Conservation (phyloP, 164 flowering plant genomes). For the Berberis thunbergii region DNA sequence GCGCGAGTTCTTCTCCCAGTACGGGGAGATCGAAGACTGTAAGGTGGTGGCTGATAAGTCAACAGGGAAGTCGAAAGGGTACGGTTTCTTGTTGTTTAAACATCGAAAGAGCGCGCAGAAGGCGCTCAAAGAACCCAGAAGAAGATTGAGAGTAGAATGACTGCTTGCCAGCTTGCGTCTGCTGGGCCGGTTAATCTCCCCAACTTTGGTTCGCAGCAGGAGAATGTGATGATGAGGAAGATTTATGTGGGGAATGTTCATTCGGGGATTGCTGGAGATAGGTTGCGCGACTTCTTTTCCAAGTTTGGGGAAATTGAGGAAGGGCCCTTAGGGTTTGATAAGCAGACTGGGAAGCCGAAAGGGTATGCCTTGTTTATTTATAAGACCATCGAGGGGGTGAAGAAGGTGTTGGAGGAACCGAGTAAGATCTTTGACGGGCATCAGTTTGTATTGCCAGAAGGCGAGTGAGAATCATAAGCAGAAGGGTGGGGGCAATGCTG, state of each 20-base stretch:
- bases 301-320: slow-evolving; percentile 35
- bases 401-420: slow-evolving; percentile 29
- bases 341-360: slow-evolving; percentile 27
- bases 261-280: slow-evolving; percentile 17
- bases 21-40: slow-evolving; percentile 36
- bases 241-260: slow-evolving; percentile 30
- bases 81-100: slow-evolving; percentile 36
- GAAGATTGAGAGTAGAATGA: slow-evolving; percentile 36
- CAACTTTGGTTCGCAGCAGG: background rate
- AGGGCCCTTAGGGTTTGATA: slow-evolving; percentile 35
- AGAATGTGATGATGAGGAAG: slow-evolving; percentile 12
- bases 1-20: slow-evolving; percentile 19
- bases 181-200: slow-evolving; percentile 11
- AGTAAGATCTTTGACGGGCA: slow-evolving; percentile 29
- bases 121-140: slow-evolving; percentile 36
- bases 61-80: slow-evolving; percentile 42
- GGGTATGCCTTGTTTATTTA: slow-evolving; percentile 31
- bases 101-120: slow-evolving; percentile 20
- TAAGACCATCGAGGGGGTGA: slow-evolving; percentile 26
- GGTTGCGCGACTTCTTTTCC: slow-evolving; percentile 20
- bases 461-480: slow-evolving; percentile 19
- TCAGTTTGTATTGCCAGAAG: slow-evolving; percentile 25
- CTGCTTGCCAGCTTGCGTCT: slow-evolving; percentile 36
- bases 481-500: background rate
- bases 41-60: slow-evolving; percentile 31